Percentiles rank a stretch among this genome's conserved stretches.
phyloP scores from a whole-genome alignment of 2,329 filamentous ascomycete genomes.

The Dendryphion nanum region DNA sequence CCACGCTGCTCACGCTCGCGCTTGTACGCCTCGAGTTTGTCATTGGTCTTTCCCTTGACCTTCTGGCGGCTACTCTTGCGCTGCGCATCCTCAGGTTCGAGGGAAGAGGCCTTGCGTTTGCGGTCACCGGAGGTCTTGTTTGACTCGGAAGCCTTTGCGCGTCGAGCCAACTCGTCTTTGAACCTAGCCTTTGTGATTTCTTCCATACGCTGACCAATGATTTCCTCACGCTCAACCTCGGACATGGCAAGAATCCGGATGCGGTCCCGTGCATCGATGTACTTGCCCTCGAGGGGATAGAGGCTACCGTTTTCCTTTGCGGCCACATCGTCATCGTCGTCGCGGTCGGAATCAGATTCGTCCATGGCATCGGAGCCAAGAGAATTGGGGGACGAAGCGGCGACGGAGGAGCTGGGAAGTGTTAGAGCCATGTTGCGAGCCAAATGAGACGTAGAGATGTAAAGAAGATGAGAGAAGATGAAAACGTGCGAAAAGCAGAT shows the following conservation, averaged over 20 bases:
- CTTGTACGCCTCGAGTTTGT: constrained; percentile 72
- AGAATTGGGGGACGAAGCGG: constrained; percentile 66
- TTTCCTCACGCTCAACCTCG: constrained; percentile 86
- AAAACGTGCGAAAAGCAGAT: constrained; percentile 6
- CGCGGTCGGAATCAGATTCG: constrained; percentile 60
- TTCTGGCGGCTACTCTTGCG: constrained; percentile 62
- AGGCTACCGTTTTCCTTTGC: constrained; percentile 62
- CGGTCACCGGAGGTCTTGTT: constrained; percentile 54
- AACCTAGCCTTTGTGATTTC: constrained; percentile 80
- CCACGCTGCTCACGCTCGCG: constrained; percentile 57
- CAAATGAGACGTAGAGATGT: constrained; percentile 1
- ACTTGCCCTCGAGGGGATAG: constrained; percentile 86
- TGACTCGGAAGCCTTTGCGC: constrained; percentile 67
- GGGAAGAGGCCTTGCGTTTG: constrained; percentile 74
- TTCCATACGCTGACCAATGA: constrained; percentile 82
- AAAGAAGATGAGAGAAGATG: constrained; percentile 9
- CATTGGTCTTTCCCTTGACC: constrained; percentile 59
- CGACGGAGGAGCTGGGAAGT: constrained; percentile 62
- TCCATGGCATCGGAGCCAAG: constrained; percentile 84
- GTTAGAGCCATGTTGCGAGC: constrained; percentile 24
- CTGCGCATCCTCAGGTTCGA: constrained; percentile 74
- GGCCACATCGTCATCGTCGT: constrained; percentile 40
- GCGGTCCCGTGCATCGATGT: constrained; percentile 56
- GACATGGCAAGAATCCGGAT: constrained; percentile 75
- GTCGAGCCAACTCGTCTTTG: constrained; percentile 75